Evolutionary conservation across 176 grass and related monocot species (phyloP).

Genomic region (Stipa capillata): DNA sequence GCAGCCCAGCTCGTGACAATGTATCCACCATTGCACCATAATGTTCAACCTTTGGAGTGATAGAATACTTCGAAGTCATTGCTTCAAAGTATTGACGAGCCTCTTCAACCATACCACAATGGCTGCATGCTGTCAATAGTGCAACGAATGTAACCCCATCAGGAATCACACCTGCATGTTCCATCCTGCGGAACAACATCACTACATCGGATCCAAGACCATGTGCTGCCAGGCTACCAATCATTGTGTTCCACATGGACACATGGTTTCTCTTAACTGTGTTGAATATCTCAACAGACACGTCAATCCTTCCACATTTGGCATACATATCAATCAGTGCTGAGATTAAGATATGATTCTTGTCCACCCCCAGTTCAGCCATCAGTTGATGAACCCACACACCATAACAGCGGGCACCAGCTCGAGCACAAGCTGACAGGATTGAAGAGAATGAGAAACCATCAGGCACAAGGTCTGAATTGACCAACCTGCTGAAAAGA

Average conservation of each 20-base stretch:
- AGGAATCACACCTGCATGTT: slow-evolving; percentile 38
- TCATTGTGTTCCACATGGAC: slow-evolving; percentile 58
- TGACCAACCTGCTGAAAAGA: slow-evolving; percentile 49
- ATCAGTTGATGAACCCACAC: slow-evolving; percentile 52
- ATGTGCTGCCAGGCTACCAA: slow-evolving; percentile 53
- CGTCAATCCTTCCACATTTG: slow-evolving; percentile 59
- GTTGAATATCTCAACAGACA: slow-evolving; percentile 46
- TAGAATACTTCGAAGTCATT: slow-evolving; percentile 45
- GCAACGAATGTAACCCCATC: slow-evolving; percentile 60
- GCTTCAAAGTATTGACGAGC: slow-evolving; percentile 29
- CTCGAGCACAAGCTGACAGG: slow-evolving; percentile 54
- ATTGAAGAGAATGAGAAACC: slow-evolving; percentile 59
- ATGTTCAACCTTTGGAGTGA: slow-evolving; percentile 49
- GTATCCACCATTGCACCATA: slow-evolving; percentile 65
- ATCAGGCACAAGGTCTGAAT: slow-evolving; percentile 46
- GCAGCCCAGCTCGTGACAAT: slow-evolving; percentile 41
- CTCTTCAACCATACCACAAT: slow-evolving; percentile 61
- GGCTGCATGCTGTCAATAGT: slow-evolving; percentile 64
- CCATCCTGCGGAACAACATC: slow-evolving; percentile 40
- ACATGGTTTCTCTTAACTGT: slow-evolving; percentile 26
- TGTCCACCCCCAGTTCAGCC: slow-evolving; percentile 35
- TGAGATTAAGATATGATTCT: slow-evolving; percentile 53
- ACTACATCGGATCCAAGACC: slow-evolving; percentile 46
- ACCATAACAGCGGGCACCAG: slow-evolving; percentile 45
- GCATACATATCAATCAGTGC: slow-evolving; percentile 68